phyloP scores from a whole-genome alignment of 1,284 basidiomycete species.

The Heterobasidion parviporum region DNA sequence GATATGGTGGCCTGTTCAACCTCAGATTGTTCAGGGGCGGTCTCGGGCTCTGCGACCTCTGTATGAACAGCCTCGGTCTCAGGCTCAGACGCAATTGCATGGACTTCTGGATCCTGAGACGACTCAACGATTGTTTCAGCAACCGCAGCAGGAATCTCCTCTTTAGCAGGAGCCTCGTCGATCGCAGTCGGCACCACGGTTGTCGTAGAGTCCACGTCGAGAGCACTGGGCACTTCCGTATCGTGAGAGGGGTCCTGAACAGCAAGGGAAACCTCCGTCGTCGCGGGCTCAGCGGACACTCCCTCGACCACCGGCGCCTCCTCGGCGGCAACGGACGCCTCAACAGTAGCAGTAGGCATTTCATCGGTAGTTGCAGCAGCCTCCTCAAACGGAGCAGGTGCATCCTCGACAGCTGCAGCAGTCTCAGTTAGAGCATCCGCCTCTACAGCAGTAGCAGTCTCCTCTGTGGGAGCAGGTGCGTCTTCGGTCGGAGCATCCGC shows the following conservation, averaged over 20 bases:
- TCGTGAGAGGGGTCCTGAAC: not conserved
- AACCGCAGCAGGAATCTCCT: not conserved
- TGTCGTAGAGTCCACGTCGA: too few species aligned
- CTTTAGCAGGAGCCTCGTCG: not conserved
- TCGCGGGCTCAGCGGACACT: not conserved
- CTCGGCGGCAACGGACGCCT: not conserved
- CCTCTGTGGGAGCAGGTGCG: not conserved
- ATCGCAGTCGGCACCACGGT: too few species aligned
- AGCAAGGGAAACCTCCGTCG: not conserved
- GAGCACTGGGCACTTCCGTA: too few species aligned
- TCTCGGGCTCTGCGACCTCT: not conserved
- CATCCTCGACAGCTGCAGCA: not conserved
- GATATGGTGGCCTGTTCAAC: not conserved
- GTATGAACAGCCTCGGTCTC: not conserved
- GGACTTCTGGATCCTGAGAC: not conserved
- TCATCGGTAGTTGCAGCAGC: not conserved
- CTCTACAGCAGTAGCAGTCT: not conserved
- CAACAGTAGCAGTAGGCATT: not conserved
- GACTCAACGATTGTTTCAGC: not conserved
- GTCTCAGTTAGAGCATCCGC: not conserved
- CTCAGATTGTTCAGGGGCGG: not conserved
- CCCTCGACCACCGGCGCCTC: not conserved
- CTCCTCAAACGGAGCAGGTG: not conserved
- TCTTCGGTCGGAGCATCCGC: not conserved
- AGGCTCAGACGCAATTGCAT: not conserved